Conservation (phyloP, 2,329 filamentous ascomycete genomes). For the Claviceps sorghi region DNA sequence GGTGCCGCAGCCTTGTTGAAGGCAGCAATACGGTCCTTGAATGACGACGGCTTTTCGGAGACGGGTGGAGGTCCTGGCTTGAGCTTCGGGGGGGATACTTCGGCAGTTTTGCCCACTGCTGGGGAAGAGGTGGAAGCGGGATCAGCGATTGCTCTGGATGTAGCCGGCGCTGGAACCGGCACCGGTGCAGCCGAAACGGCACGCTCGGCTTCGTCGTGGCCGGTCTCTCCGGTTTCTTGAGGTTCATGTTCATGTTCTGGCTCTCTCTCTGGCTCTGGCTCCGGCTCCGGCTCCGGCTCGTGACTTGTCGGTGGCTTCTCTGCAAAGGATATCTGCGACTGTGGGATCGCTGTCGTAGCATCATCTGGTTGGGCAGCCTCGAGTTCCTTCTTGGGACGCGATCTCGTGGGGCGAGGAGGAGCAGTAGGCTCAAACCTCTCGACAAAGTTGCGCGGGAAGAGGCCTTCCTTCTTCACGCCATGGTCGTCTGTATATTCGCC, state of each 20-base stretch:
- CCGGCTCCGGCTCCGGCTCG: not conserved
- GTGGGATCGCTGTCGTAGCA: conserved; percentile 20
- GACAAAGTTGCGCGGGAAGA: conserved; percentile 95
- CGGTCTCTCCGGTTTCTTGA: conserved; percentile 20
- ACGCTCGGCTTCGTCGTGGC: conserved; percentile 20
- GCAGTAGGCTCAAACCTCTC: conserved; percentile 88
- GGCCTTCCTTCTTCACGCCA: conserved; percentile 64
- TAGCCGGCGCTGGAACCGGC: conserved; percentile 11
- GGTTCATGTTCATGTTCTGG: conserved; percentile 15
- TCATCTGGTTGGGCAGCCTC: conserved; percentile 22
- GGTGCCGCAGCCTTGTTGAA: conserved; percentile 85
- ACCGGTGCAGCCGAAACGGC: conserved; percentile 17
- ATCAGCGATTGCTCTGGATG: conserved; percentile 18
- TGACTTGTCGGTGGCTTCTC: conserved; percentile 13
- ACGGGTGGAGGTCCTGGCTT: conserved; percentile 48
- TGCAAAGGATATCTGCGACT: conserved; percentile 12
- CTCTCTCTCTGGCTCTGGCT: not conserved
- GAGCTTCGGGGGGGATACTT: conserved; percentile 18
- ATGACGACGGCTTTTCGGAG: conserved; percentile 65
- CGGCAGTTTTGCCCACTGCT: conserved; percentile 22
- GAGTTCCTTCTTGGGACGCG: conserved; percentile 48
- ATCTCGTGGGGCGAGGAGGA: conserved; percentile 69
- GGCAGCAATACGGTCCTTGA: conserved; percentile 89
- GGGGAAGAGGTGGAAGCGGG: conserved; percentile 10
- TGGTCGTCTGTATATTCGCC: conserved; percentile 71